Conservation (phyloP, 257 asterid species). For the Capsicum pubescens region DNA sequence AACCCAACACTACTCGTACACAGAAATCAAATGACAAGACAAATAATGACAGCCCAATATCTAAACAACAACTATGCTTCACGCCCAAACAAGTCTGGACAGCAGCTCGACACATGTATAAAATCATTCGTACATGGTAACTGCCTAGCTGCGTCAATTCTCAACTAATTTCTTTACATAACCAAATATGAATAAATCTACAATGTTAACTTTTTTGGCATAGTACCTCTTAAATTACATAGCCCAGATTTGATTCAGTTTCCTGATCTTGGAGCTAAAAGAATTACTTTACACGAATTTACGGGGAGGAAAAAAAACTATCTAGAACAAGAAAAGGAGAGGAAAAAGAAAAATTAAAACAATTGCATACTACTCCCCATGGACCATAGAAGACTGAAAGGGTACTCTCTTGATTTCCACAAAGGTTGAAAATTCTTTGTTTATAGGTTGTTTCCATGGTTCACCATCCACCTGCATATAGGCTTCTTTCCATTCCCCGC, state of each 20-base stretch:
- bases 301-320: background rate
- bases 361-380: conserved; percentile 41
- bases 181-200: background rate
- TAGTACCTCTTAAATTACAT: background rate
- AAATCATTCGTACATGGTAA: background rate
- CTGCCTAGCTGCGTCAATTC: background rate
- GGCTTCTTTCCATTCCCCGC: conserved; percentile 86
- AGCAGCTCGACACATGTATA: background rate
- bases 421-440: conserved; percentile 71
- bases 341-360: background rate
- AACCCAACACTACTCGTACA: background rate
- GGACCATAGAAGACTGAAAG: conserved; percentile 66
- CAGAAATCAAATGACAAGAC: background rate
- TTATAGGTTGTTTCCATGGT: conserved; percentile 91
- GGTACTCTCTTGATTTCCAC: conserved; percentile 72
- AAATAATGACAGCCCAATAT: background rate
- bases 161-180: background rate
- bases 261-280: background rate
- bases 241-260: conserved; percentile 28
- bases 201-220: background rate
- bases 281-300: conserved; percentile 23
- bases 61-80: background rate
- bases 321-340: background rate
- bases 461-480: conserved; percentile 94
- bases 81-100: background rate